A percentile compares a stretch with the other conserved stretches of the same genome.
Evolutionary conservation across 2,329 filamentous ascomycete species (phyloP).

Genomic region (Ophiocordyceps robertsii): DNA sequence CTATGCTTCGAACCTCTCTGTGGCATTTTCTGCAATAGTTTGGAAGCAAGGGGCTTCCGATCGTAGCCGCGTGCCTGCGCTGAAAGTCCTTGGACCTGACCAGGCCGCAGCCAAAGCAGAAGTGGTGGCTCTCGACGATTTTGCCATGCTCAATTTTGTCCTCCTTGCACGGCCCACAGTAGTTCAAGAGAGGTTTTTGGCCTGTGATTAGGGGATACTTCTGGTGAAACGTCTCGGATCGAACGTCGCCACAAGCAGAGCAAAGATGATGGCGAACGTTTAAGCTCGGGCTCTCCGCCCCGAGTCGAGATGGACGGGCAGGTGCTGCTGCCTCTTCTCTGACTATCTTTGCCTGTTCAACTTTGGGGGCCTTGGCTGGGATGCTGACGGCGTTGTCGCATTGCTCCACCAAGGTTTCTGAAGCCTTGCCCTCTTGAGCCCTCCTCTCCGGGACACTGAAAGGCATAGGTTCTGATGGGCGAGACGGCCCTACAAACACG

Average conservation of each 20-base stretch:
- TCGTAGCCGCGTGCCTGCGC: slow-evolving; percentile 6
- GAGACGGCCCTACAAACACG: neutral
- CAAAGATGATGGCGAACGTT: slow-evolving; percentile 18
- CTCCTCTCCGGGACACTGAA: neutral
- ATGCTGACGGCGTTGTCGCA: no score
- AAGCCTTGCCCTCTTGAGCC: neutral
- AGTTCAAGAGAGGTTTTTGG: slow-evolving; percentile 15
- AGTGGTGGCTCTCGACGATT: slow-evolving; percentile 15
- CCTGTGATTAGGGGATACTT: slow-evolving; percentile 15
- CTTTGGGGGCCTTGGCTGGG: neutral
- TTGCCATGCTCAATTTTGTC: slow-evolving; percentile 9
- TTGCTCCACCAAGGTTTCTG: no score
- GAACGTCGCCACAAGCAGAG: slow-evolving; percentile 19
- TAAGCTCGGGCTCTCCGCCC: slow-evolving; percentile 9
- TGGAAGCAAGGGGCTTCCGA: slow-evolving; percentile 13
- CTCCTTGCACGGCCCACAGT: slow-evolving; percentile 21
- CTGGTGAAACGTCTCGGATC: slow-evolving; percentile 20
- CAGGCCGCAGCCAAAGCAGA: slow-evolving; percentile 24
- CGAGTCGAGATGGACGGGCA: neutral
- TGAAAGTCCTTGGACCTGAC: slow-evolving; percentile 13
- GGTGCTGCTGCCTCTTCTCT: neutral
- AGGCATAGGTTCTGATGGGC: neutral
- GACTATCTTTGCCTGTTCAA: neutral
- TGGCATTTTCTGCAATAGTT: slow-evolving; percentile 20
- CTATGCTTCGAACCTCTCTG: slow-evolving; percentile 9